Evolutionary conservation across 352 stramenopile species (phyloP).

Genomic region (Phytophthora palmivora): DNA sequence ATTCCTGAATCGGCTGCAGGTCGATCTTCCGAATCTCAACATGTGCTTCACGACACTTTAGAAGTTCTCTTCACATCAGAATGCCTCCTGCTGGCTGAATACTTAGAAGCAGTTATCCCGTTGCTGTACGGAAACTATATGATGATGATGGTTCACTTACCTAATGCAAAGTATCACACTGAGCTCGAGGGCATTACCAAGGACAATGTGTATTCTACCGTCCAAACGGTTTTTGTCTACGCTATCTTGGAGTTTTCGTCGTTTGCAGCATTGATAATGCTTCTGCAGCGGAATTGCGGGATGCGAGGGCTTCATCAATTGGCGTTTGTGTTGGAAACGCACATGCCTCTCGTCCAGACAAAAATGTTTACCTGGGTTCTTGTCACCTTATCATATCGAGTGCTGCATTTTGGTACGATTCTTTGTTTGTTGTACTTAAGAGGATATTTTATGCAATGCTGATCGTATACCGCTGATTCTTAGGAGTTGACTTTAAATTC

Average conservation of each 20-base stretch:
- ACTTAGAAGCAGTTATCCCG: slow-evolving; percentile 42
- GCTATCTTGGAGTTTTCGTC: slow-evolving; percentile 30
- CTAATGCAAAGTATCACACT: slow-evolving; percentile 16
- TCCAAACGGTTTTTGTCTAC: slow-evolving; percentile 27
- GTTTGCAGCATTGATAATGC: slow-evolving; percentile 6
- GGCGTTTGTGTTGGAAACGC: no score
- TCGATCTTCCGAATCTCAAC: background rate
- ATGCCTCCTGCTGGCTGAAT: slow-evolving; percentile 42
- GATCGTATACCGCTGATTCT: no score
- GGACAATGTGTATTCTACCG: background rate
- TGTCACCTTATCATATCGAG: no score
- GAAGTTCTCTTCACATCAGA: slow-evolving; percentile 38
- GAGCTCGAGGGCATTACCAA: slow-evolving; percentile 10
- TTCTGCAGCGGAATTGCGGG: background rate
- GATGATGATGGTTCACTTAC: slow-evolving; percentile 24
- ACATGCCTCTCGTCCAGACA: no score
- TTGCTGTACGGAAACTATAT: slow-evolving; percentile 33
- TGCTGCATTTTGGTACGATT: no score
- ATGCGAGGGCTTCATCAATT: no score
- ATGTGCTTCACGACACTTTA: slow-evolving; percentile 9
- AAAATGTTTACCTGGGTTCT: no score
- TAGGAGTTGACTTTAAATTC: no score
- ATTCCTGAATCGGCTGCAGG: background rate
- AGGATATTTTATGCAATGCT: no score
- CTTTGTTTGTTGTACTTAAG: no score